Evolutionary conservation across 306 rosid genomes (phyloP), one percentile per base, ranked within the genome.

Genomic region (Rosa persica): DNA sequence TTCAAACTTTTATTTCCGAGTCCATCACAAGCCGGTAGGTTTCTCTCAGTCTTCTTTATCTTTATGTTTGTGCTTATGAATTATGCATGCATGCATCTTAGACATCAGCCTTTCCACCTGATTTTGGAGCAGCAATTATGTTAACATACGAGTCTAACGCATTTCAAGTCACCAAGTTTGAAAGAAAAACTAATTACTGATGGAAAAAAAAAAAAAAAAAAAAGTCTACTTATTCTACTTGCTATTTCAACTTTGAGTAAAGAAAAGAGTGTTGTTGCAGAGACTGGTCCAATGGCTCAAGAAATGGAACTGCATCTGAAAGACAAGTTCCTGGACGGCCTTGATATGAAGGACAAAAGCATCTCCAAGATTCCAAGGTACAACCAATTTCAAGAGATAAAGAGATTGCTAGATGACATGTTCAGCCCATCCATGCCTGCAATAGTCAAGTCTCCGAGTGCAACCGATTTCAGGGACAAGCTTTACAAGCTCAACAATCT

Each of bases 291-390:
- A 36, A 80, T 80, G 83, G 79, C 75, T 3, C 17, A 27, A 11
- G 79, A 67, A 66, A 80, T 80, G 7, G 83, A 80, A 43, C 0
- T 2, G n/a, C 60, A 27, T 20, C 79, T 80, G 6, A n/a, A 20
- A 30, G 13, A 10, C 0, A 44, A 74, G 36, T 74, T 80, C 68
- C 2, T 2, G 6, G 11, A 44, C 3, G n/a, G 52, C 16, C 68
- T 74, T 42, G 39, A 27, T 1, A 43, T 12, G 74, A 73, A 52
- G 6, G 68, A 52, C 48, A 40, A 27, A n/a, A 55, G 54, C 23
- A 54, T 30, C 22, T 44, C 75, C 47, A 80, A n/a, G 25, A 52
- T 74, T 74, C 79, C 64, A 10, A 0, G 40, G 36, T 10, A 11
- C 60, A 34, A 9, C 79, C 27, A 66, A 34, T 80, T 80, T 69